Base-by-base conservation (phyloP, 352 stramenopile genomes). In the Globisporangium cederbergense region DNA sequence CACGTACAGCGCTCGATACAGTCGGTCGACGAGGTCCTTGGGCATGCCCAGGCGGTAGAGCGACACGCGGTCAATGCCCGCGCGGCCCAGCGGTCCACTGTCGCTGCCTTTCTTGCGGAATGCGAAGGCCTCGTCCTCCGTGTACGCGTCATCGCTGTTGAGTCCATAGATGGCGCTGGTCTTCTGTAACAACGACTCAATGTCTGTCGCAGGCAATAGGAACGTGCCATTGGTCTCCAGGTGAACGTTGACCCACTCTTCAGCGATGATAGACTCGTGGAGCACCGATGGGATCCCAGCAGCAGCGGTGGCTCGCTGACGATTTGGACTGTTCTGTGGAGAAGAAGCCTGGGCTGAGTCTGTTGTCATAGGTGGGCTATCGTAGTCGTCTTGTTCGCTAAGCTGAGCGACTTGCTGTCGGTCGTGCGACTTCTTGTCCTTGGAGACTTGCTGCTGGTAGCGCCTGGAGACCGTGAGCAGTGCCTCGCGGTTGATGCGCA, bases 1-100 rank as follows among this genome's bases (percentile, higher is more conserved):
- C 28, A 94, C 83, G 70, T 92, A 94, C 5, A 94, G 67, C 22
- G 81, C 83, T n/a, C 85, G 79, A 59, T 90, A 94, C 1, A 94
- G 70, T 1, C 85, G 78, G 65, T 92, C 83, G 5, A 94, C 85
- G 14, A 94, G 71, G 13, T 86, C 77, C 57, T 89, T 89, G 0
- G 85, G 82, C 81, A 94, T 89, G 0, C 83, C 83, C 7, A 94
- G 74, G 4, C 71, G 79, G 62, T 92, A 88, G 4, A 94, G 60
- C 10, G 85, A 91, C 43, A 62, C 73, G 4, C 83, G 78, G 68
- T 94, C 85, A 60, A 94, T 91, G 0, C 85, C 85, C 13, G 83
- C 85, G 1, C 80, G 75, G 16, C 69, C 72, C 6, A 94, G 66
- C 3, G 85, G 78, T 0, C 78, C 73, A 16, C 58, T 70, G 11